Conservation (phyloP, 2,329 filamentous ascomycete genomes). For the Verticillium klebahnii region DNA sequence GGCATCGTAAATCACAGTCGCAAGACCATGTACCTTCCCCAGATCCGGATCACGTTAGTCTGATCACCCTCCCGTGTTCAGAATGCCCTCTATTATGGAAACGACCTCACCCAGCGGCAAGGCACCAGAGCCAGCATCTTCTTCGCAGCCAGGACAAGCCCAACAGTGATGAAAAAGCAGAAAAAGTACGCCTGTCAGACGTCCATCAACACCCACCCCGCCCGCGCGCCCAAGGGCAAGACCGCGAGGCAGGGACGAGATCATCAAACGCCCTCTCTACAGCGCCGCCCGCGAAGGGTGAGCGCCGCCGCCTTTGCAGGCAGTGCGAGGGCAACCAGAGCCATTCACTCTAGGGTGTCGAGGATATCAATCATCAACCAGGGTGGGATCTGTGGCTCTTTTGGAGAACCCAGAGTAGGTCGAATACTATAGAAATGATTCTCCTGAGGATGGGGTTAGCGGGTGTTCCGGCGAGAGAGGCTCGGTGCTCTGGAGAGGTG, state of each 20-base stretch:
- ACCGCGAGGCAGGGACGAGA: constrained; percentile 72
- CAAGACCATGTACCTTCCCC: too few relatives aligned
- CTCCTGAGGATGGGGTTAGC: constrained; percentile 39
- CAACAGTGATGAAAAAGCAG: constrained; percentile 34
- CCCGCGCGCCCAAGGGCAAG: constrained; percentile 72
- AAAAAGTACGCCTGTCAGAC: constrained; percentile 72
- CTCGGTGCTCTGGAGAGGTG: neutral
- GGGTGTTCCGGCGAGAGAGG: neutral
- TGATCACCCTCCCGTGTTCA: neutral
- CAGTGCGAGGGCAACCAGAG: too few relatives aligned
- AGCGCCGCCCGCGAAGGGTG: constrained; percentile 28
- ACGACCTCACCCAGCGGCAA: too few relatives aligned
- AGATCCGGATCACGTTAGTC: neutral
- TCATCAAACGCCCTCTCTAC: constrained; percentile 91
- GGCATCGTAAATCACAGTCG: too few relatives aligned
- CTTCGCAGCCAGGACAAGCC: neutral
- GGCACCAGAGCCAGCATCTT: neutral
- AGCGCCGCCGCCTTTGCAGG: constrained; percentile 57
- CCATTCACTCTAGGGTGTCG: neutral
- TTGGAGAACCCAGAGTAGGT: constrained; percentile 88
- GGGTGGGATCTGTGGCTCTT: constrained; percentile 91
- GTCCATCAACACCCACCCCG: constrained; percentile 80
- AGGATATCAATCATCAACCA: constrained; percentile 71
- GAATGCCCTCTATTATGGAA: neutral
- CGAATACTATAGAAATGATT: constrained; percentile 99